A percentile compares a stretch with the other conserved stretches of the same genome.
Conservation (phyloP, 805 yeast genomes). For the Starmera quercuum region DNA sequence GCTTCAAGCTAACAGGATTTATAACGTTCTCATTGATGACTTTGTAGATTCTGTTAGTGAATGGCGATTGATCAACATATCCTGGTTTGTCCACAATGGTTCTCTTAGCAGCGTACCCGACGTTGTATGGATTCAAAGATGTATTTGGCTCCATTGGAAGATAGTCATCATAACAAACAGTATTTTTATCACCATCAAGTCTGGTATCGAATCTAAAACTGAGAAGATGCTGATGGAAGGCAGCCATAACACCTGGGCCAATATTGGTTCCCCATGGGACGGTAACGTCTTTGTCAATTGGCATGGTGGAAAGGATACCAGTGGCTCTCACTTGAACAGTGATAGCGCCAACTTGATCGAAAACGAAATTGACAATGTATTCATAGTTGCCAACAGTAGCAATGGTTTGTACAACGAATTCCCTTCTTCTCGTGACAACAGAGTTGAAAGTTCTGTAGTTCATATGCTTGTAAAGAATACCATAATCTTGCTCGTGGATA, state of each 20-base stretch:
- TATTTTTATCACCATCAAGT: constrained; percentile 71
- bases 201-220: constrained; percentile 79
- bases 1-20: constrained; percentile 61
- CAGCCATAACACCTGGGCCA: constrained; percentile 77
- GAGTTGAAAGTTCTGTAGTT: constrained; percentile 68
- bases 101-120: constrained; percentile 62
- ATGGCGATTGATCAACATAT: constrained; percentile 64
- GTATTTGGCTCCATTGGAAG: constrained; percentile 49
- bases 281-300: constrained; percentile 58
- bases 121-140: constrained; percentile 53
- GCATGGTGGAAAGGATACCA: constrained; percentile 81
- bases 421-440: constrained; percentile 67
- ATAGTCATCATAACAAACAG: constrained; percentile 66
- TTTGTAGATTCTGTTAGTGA: constrained; percentile 67
- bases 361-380: constrained; percentile 63
- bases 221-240: constrained; percentile 77
- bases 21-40: constrained; percentile 66
- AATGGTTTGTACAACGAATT: constrained; percentile 70
- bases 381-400: constrained; percentile 85
- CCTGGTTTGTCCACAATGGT: constrained; percentile 64
- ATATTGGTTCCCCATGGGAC: constrained; percentile 68
- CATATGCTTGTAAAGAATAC: constrained; percentile 69
- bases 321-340: constrained; percentile 79
- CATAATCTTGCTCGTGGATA: constrained; percentile 76
- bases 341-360: constrained; percentile 73